phyloP scores from a whole-genome alignment of 495 filamentous ascomycete genomes.

The Neurospora discreta region DNA sequence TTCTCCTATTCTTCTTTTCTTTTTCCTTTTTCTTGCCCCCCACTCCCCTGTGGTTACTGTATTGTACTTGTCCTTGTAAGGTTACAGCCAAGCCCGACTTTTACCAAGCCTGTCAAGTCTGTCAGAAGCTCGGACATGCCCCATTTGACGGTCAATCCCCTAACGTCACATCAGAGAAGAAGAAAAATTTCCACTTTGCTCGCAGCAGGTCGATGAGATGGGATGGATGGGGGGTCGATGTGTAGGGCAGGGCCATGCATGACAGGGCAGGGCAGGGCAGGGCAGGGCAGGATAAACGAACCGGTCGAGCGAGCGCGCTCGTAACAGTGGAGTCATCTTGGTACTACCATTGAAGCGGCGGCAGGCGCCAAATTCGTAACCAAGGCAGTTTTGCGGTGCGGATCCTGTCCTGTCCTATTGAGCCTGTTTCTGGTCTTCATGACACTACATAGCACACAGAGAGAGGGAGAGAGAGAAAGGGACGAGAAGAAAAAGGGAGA shows the following conservation, averaged over 20 bases:
- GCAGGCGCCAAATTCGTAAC: background rate
- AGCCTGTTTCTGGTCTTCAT: background rate
- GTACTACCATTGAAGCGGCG: background rate
- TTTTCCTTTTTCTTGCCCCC: background rate
- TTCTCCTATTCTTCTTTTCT: background rate
- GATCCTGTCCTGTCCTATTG: background rate
- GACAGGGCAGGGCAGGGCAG: background rate
- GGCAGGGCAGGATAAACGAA: background rate
- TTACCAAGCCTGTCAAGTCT: background rate
- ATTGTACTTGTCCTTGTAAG: too few species aligned
- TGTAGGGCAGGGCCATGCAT: background rate
- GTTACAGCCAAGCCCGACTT: background rate
- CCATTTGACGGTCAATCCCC: background rate
- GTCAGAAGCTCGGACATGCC: background rate
- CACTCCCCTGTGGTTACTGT: background rate
- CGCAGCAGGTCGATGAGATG: background rate
- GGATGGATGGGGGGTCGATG: background rate
- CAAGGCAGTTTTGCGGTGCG: background rate
- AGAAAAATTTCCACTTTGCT: background rate
- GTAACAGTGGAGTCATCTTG: background rate
- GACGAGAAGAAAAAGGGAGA: background rate
- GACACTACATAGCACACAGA: background rate
- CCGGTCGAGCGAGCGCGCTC: background rate
- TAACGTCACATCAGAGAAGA: background rate
- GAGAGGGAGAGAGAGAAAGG: too few species aligned